A percentile compares a stretch with the other conserved stretches of the same genome.
These are phyloP conservation scores for Penicillium olsonii DNA, from an alignment of 2,329 filamentous ascomycete species.

Conservation along the genomic window DNA sequence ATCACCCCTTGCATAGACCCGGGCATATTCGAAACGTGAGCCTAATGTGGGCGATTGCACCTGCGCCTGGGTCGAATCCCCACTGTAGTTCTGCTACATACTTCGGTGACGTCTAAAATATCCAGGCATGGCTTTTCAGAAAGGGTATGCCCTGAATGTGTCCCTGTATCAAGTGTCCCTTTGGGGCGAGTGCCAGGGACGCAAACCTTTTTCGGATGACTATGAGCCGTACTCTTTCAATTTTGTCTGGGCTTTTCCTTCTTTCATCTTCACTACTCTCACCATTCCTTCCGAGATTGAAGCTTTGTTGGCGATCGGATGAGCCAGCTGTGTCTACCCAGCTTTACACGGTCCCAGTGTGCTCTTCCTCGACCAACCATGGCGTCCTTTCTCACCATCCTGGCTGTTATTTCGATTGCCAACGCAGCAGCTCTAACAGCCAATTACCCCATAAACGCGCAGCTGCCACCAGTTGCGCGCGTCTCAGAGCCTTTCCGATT, in stretches of 20 bases:
- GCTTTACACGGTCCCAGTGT: slow-evolving; percentile 13
- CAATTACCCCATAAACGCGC: slow-evolving; percentile 77
- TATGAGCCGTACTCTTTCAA: slow-evolving; percentile 20
- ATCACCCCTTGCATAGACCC: slow-evolving; percentile 36
- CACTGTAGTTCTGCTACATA: slow-evolving; percentile 34
- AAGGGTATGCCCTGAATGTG: slow-evolving; percentile 36
- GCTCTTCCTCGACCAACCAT: slow-evolving; percentile 26
- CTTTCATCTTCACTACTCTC: slow-evolving; percentile 11
- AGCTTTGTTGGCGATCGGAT: slow-evolving; percentile 10
- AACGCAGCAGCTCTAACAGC: slow-evolving; percentile 39
- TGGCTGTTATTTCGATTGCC: slow-evolving; percentile 30
- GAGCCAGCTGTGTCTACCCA: slow-evolving; percentile 18
- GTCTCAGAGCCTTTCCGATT: slow-evolving; percentile 57
- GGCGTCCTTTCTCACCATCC: slow-evolving; percentile 28
- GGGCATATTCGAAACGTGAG: slow-evolving; percentile 35
- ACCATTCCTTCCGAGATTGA: slow-evolving; percentile 6
- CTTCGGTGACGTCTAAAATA: slow-evolving; percentile 42
- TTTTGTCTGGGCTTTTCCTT: slow-evolving; percentile 17
- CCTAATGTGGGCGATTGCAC: slow-evolving; percentile 19
- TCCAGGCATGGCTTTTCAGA: slow-evolving; percentile 40
- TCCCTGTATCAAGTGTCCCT: slow-evolving; percentile 33
- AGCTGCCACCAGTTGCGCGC: slow-evolving; percentile 77
- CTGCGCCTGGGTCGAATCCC: slow-evolving; percentile 28
- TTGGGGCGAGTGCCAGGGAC: slow-evolving; percentile 29
- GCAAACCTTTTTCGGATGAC: slow-evolving; percentile 23